A percentile compares a stretch with the other conserved stretches of the same genome.
phyloP scores from a whole-genome alignment of 192 early-diverging fungal species.

The Dissophora globulifera region DNA sequence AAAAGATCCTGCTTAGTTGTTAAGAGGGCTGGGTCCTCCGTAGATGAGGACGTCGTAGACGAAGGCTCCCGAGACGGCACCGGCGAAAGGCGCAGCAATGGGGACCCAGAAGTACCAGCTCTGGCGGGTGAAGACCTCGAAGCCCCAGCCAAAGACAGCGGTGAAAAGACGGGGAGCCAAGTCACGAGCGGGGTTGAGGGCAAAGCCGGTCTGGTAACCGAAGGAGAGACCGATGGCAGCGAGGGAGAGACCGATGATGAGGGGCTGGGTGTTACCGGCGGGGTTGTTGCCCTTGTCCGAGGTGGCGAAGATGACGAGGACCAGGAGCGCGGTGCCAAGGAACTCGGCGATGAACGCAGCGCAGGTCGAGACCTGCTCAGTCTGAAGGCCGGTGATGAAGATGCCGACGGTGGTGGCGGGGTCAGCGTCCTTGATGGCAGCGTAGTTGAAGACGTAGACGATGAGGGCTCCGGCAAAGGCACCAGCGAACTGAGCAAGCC shows the following conservation, averaged over 20 bases:
- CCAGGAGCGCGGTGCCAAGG: constrained; percentile 72
- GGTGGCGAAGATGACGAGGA: constrained; percentile 66
- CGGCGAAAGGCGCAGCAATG: constrained; percentile 72
- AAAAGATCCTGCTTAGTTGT: constrained; percentile 26
- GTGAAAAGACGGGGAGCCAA: constrained; percentile 83
- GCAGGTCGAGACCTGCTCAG: constrained; percentile 55
- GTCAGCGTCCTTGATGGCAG: constrained; percentile 66
- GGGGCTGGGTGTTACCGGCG: constrained; percentile 62
- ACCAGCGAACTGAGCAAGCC: constrained; percentile 73
- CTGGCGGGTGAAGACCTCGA: constrained; percentile 71
- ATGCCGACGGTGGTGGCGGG: constrained; percentile 36
- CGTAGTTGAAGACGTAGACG: constrained; percentile 70
- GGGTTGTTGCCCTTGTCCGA: constrained; percentile 69
- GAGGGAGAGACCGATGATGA: constrained; percentile 70
- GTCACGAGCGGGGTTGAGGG: constrained; percentile 84
- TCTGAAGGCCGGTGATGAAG: constrained; percentile 44
- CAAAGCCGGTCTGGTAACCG: constrained; percentile 74
- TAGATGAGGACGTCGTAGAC: constrained; percentile 44
- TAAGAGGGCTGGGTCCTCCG: constrained; percentile 44
- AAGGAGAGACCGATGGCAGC: constrained; percentile 71
- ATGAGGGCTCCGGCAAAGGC: constrained; percentile 78
- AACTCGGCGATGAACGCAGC: constrained; percentile 72
- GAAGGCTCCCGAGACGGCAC: constrained; percentile 59
- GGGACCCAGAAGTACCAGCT: constrained; percentile 81
- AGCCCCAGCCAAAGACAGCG: constrained; percentile 71